Evolutionary conservation across 2,329 filamentous ascomycete genomes (phyloP), one percentile per base, ranked within the genome.

Genomic region (Aureobasidium sp.): DNA sequence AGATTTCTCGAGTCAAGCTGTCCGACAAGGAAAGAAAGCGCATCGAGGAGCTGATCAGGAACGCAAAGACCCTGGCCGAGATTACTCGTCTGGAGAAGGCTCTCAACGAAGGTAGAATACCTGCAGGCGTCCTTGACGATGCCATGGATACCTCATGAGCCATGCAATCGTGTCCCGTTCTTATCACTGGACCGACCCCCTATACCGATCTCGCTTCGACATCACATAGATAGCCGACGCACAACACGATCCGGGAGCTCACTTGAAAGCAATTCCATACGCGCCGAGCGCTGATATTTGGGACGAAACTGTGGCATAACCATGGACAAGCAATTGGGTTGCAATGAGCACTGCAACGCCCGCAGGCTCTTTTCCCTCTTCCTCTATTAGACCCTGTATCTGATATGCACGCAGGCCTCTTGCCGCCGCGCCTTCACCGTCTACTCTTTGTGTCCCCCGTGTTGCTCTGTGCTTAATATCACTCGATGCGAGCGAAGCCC

Each of bases 81-180:
- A 95, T 99, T 72, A 87, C 90, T 62, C 83, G 85, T 67, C 75
- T 99, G 72, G 94, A 99, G 79, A 96, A 93, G 79, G 90, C 94
- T 75, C 77, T 97, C 67, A 89, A 90, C 65, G 93, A 97, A 74
- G 94, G 94, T 1, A 82, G 89, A 70, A 82, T 97, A 74, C 93
- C 93, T 2, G 55, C 67, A 29, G 70, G 69, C 14, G 65, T 72
- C 1, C 64, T 65, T 44, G 69, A 68, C 11, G 69, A 68, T 53
- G 67, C 57, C 20, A 72, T 73, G 71, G 70, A 73, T 55, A 68
- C 71, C 63, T 72, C 69, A 36, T 73, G 70, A 73, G 44, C 17
- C 15, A 3, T 29, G 11, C 15, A 37, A 22, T n/a, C 9, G 22
- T 27, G 22, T n/a, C 5, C n/a, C 12, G 12, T 45, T n/a, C n/a